Evolutionary conservation across 2,329 filamentous ascomycete genomes (phyloP).

Genomic region (Phaeosphaeriaceae sp.): DNA sequence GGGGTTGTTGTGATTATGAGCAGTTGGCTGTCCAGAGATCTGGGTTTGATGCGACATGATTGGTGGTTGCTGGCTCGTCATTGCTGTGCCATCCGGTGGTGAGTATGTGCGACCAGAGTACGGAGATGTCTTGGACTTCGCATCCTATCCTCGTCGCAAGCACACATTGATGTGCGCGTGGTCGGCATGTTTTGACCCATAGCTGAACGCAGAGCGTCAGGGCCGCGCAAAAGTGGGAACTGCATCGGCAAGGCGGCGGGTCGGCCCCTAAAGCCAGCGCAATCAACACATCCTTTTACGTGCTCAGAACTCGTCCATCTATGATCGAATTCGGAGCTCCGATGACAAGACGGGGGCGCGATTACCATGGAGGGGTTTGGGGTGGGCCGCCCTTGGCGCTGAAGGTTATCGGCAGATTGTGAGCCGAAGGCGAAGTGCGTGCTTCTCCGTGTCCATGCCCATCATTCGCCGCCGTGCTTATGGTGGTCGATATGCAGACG

Average conservation of each 20-base stretch:
- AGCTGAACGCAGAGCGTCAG: background rate
- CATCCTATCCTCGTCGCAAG: background rate
- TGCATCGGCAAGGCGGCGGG: background rate
- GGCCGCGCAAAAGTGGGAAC: background rate
- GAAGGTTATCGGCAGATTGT: background rate
- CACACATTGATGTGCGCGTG: background rate
- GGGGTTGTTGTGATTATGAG: background rate
- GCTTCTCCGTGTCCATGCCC: background rate
- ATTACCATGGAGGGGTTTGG: background rate
- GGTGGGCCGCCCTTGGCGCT: background rate
- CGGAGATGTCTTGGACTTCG: background rate
- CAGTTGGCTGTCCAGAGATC: background rate
- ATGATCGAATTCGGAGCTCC: background rate
- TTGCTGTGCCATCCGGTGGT: background rate
- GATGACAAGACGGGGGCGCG: background rate
- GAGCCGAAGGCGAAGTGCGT: background rate
- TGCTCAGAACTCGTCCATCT: constrained; percentile 8
- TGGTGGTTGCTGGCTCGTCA: background rate
- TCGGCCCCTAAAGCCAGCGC: background rate
- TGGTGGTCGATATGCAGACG: background rate
- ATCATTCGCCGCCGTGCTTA: background rate
- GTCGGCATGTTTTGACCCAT: constrained; percentile 2
- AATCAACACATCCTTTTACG: background rate
- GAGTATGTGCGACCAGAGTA: background rate
- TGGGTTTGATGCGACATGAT: background rate